Conservation (phyloP, 108 stramenopile genomes). For the Nitzschia putrida region DNA sequence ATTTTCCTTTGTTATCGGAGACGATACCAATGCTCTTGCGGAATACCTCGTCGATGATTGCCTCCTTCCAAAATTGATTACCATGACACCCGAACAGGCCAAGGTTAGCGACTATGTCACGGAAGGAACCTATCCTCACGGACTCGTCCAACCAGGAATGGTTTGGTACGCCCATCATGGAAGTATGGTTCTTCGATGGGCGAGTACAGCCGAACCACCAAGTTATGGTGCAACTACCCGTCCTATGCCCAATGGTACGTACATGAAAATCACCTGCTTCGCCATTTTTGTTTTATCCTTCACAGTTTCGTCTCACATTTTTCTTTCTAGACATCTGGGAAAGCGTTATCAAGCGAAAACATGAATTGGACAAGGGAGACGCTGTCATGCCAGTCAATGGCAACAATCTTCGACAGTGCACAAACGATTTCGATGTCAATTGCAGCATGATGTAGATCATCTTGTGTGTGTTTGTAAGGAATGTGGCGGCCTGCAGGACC, state of each 20-base stretch:
- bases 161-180: constrained; percentile 55
- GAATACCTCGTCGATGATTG: constrained; percentile 47
- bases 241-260: constrained; percentile 36
- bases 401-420: constrained; percentile 35
- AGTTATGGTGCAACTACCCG: constrained; percentile 30
- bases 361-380: constrained; percentile 47
- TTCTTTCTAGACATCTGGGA: constrained; percentile 23
- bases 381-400: constrained; percentile 47
- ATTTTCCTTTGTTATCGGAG: constrained; percentile 42
- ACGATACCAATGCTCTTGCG: constrained; percentile 49
- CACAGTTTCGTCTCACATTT: background rate
- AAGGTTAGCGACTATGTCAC: constrained; percentile 14
- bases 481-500: too few relatives aligned
- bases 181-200: constrained; percentile 42
- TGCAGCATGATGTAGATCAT: constrained; percentile 12
- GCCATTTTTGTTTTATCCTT: background rate
- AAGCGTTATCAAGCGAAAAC: constrained; percentile 43
- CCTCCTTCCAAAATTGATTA: constrained; percentile 32
- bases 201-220: constrained; percentile 16
- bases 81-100: constrained; percentile 27
- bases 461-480: too few relatives aligned
- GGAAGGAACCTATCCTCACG: constrained; percentile 46
- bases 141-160: constrained; percentile 51
- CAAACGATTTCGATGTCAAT: constrained; percentile 31
- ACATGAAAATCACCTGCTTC: background rate